phyloP scores from a whole-genome alignment of 2,329 filamentous ascomycete species.

The Botryotinia globosa region DNA sequence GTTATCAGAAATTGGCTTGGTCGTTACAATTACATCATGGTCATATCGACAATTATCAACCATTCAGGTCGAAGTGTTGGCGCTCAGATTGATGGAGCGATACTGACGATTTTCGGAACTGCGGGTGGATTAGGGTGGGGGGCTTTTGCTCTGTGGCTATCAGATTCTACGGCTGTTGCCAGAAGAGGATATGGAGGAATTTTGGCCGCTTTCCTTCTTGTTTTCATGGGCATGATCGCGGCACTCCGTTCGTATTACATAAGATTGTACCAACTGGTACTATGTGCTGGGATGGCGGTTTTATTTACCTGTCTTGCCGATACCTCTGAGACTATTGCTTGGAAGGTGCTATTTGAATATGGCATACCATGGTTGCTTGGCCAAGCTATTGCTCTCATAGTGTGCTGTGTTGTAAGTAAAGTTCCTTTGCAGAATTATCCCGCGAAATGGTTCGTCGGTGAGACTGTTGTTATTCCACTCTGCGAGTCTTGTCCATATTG shows the following conservation, averaged over 20 bases:
- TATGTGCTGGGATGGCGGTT: conserved; percentile 55
- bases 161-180: conserved; percentile 48
- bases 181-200: conserved; percentile 52
- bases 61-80: conserved; percentile 56
- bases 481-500: not conserved
- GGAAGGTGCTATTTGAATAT: conserved; percentile 52
- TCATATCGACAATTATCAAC: conserved; percentile 55
- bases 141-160: conserved; percentile 51
- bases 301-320: conserved; percentile 53
- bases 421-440: not conserved
- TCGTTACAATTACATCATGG: conserved; percentile 54
- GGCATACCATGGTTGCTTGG: conserved; percentile 56
- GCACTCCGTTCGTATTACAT: conserved; percentile 55
- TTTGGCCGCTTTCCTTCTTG: conserved; percentile 52
- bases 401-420: conserved; percentile 42
- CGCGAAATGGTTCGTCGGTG: not conserved
- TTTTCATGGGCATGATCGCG: conserved; percentile 52
- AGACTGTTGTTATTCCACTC: not conserved
- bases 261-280: conserved; percentile 53
- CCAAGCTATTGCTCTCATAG: conserved; percentile 50
- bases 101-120: conserved; percentile 53
- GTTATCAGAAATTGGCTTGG: conserved; percentile 50
- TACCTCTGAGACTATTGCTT: conserved; percentile 46
- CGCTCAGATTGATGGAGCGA: conserved; percentile 54
- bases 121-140: conserved; percentile 56